Evolutionary conservation across 768 basidiomycete genomes (phyloP), one percentile per base, ranked within the genome.

Genomic region (Russula compacta): DNA sequence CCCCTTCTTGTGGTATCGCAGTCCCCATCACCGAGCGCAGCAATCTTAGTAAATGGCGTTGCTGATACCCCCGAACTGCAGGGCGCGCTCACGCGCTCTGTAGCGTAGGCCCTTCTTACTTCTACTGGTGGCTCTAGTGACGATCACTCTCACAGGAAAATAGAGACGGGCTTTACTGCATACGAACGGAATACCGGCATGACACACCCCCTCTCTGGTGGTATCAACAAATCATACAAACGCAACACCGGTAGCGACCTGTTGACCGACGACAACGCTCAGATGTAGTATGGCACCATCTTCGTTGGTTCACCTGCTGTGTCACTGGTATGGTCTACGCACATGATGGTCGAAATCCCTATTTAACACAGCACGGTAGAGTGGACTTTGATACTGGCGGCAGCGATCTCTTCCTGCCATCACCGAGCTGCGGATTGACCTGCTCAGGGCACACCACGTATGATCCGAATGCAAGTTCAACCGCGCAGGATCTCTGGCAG

Each of bases 301-400:
- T 38, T 52, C n/a, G 58, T 67, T 21, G 67, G 67, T 35, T 65
- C 60, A 43, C 66, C 66, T 4, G 11, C 66, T 5, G 42, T 29
- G 33, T 49, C 59, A 66, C 60, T 33, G 60, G 64, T 48, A 8
- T 10, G 24, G n/a, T 24, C 17, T 50, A 7, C 3, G 1, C 17
- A 36, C 15, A 6, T 15, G n/a, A 35, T 36, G 33, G 1, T 36
- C 8, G n/a, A 43, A 33, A 7, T 17, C 6, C 10, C 17, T 1
- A 14, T 49, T 10, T 36, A 17, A n/a, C 12, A 24, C 3, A n/a
- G 5, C n/a, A n/a, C 29, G 14, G 43, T 35, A 44, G 40, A 56
- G 69, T 78, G 57, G 73, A 77, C 61, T 76, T 79, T 50, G 78
- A 79, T 66, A 78, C 68, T 2, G 70, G 70, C 5, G 67, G 65